Evolutionary conservation across 306 rosid genomes (phyloP), one percentile per base, ranked within the genome.

Genomic region (Vachellia collinsii): DNA sequence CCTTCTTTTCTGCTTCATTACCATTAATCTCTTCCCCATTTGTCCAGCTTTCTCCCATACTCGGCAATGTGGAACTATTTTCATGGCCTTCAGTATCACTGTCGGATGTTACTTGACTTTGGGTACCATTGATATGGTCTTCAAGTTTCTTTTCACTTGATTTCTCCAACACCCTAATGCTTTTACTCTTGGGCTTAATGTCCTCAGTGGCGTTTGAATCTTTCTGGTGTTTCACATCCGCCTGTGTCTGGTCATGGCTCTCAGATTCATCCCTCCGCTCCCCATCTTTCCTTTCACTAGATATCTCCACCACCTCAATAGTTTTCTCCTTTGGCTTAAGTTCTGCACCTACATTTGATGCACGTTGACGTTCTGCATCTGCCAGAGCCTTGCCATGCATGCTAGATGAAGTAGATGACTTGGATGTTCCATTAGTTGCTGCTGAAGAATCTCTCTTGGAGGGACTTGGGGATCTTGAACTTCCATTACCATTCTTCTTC

Each of bases 381-480:
- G 14, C 66, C 4, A 65, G 59, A 12, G 48, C 64, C 41, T 80
- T 78, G 20, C 80, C 87, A 58, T 46, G 34, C 29, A 62, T 17
- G 68, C 67, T 19, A 29, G 56, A 13, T 1, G 81, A 70, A 54
- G 59, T 56, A 51, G 54, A 47, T 3, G 54, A 59, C 46, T 80
- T 77, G 8, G 54, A 29, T 16, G 81, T 38, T 65, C 63, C 86
- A 17, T 74, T 41, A 4, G 44, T 6, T 7, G 70, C 51, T 10
- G 76, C 71, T 11, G 66, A 69, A 13, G 86, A 46, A 25, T 4
- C 58, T n/a, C 25, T 76, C 67, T 86, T 86, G 12, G 82, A 74
- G 11, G 81, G 91, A 75, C 94, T 90, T 1, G 84, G 88, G 2
- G 91, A 91, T 63, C 86, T 83, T 5, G 91, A 88, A 16, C 81